Evolutionary conservation across 2,329 filamentous ascomycete genomes (phyloP).

Genomic region (Talaromyces pinophilus): DNA sequence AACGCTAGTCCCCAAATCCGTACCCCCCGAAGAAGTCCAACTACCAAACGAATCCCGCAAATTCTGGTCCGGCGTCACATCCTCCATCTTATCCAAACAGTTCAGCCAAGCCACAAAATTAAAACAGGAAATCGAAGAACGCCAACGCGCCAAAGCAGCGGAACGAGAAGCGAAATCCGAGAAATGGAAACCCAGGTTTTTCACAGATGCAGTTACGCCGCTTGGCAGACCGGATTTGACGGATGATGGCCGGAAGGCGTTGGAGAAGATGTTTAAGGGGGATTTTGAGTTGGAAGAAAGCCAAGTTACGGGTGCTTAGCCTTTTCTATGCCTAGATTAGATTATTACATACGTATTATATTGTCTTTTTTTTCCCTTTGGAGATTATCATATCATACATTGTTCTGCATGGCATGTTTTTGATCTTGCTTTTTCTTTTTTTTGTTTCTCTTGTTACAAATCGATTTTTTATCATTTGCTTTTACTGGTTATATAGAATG

Average conservation of each 20-base stretch:
- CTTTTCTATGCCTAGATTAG: background rate
- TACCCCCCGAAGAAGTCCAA: conserved; percentile 77
- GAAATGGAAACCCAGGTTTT: conserved; percentile 86
- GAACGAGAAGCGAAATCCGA: conserved; percentile 58
- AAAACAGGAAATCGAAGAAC: conserved; percentile 90
- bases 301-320: conserved; percentile 37
- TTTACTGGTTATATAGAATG: background rate
- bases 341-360: background rate
- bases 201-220: conserved; percentile 63
- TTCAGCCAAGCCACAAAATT: conserved; percentile 79
- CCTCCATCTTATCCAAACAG: conserved; percentile 80
- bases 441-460: background rate
- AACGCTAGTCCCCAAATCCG: conserved; percentile 71
- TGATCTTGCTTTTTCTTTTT: background rate
- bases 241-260: conserved; percentile 59
- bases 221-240: conserved; percentile 64
- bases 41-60: conserved; percentile 85
- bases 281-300: conserved; percentile 52
- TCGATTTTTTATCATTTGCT: background rate
- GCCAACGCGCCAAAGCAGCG: conserved; percentile 82
- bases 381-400: conserved; percentile 8
- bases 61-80: conserved; percentile 85
- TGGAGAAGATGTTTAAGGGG: conserved; percentile 58
- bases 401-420: conserved; percentile 11
- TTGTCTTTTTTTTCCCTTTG: background rate